Evolutionary conservation across 441 rosid genomes (phyloP).

Genomic region (Bruguiera hainesii): DNA sequence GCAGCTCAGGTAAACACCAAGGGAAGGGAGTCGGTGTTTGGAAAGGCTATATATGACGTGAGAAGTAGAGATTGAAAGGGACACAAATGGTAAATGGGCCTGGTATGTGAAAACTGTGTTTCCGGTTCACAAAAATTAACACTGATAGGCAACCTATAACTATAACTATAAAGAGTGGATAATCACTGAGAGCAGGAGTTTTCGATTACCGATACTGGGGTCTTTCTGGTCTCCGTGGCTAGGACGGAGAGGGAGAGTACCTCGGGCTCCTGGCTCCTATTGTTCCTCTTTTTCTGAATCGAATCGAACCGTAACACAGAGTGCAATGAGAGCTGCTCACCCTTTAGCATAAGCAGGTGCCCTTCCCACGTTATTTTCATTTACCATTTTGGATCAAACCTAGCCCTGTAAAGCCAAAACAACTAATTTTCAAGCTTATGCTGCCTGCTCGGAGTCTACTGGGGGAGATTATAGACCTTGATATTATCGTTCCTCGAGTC

Average conservation of each 20-base stretch:
- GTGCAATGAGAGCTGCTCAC: no score
- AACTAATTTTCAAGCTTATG: no score
- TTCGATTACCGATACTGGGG: constrained; percentile 22
- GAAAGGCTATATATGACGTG: not conserved
- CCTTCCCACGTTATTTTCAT: no score
- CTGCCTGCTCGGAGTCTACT: no score
- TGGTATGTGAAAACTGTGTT: constrained; percentile 1
- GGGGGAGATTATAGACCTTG: no score
- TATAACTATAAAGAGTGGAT: not conserved
- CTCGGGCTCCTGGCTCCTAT: not conserved
- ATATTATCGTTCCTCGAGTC: no score
- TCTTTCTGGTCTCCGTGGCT: not conserved
- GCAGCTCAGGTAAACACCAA: constrained; percentile 10
- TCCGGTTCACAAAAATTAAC: not conserved
- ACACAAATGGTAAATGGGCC: constrained; percentile 3
- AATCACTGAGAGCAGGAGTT: constrained; percentile 1
- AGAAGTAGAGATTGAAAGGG: constrained; percentile 12
- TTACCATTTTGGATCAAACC: no score
- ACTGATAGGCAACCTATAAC: no score
- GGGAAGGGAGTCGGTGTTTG: constrained; percentile 8
- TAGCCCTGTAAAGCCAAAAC: no score
- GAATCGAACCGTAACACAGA: no score
- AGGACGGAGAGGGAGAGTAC: constrained; percentile 7
- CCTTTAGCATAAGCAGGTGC: no score
- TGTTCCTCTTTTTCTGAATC: no score